Conservation (phyloP, 768 basidiomycete species). For the Termitomyces sp. region DNA sequence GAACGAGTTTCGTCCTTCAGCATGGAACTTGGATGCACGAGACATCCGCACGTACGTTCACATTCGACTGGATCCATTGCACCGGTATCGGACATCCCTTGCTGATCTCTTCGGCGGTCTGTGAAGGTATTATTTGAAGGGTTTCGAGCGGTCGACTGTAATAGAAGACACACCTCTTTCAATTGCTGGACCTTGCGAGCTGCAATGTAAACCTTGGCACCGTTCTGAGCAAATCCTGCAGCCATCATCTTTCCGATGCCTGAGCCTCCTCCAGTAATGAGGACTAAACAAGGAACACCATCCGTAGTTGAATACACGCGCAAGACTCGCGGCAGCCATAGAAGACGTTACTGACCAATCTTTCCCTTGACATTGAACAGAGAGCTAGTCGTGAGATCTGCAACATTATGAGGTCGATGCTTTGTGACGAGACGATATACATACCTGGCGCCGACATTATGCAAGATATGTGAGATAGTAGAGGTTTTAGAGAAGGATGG, state of each 20-base stretch:
- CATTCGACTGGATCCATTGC: slow-evolving; percentile 71
- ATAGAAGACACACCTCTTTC: slow-evolving; percentile 50
- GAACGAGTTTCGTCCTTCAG: not conserved
- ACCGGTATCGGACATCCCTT: slow-evolving; percentile 56
- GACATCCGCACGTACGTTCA: slow-evolving; percentile 52
- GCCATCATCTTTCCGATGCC: slow-evolving; percentile 88
- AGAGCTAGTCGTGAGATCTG: slow-evolving; percentile 50
- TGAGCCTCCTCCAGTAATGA: slow-evolving; percentile 81
- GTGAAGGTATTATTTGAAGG: not conserved
- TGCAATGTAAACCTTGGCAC: slow-evolving; percentile 87
- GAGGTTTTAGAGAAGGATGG: not conserved
- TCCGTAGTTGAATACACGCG: not conserved
- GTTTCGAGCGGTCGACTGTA: not conserved
- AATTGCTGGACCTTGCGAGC: slow-evolving; percentile 78
- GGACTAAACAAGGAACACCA: slow-evolving; percentile 37
- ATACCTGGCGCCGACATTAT: slow-evolving; percentile 21
- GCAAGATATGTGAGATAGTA: not conserved
- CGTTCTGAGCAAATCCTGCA: slow-evolving; percentile 76
- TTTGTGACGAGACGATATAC: not conserved
- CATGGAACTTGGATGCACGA: not conserved
- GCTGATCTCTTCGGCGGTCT: slow-evolving; percentile 60
- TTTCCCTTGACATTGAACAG: slow-evolving; percentile 69
- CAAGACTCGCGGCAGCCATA: not conserved
- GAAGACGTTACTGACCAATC: slow-evolving; percentile 42
- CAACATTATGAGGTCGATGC: not conserved